phyloP scores from a whole-genome alignment of 768 basidiomycete species.

The Amanita thiersii region DNA sequence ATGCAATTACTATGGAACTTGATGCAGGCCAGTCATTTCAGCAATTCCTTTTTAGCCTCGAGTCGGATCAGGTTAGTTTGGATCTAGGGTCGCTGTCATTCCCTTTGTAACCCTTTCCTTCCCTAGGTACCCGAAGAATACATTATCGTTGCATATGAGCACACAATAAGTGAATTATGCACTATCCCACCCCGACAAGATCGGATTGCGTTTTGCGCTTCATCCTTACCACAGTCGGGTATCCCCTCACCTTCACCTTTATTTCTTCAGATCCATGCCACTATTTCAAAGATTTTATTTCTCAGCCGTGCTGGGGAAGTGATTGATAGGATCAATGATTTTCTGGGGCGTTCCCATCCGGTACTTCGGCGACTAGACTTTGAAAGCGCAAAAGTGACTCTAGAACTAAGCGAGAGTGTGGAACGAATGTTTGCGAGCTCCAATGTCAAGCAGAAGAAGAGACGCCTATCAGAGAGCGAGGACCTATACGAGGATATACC shows the following conservation, averaged over 20 bases:
- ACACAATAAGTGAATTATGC: conserved; percentile 3
- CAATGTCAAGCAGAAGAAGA: not conserved
- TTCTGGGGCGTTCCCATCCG: conserved; percentile 2
- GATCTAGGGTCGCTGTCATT: not conserved
- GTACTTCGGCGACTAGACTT: conserved; percentile 3
- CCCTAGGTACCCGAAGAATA: conserved; percentile 3
- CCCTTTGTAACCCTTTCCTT: not conserved
- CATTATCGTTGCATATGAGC: conserved; percentile 4
- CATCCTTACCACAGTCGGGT: not conserved
- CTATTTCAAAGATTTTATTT: not conserved
- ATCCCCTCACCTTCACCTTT: not conserved
- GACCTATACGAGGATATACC: too few relatives aligned
- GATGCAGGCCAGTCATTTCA: conserved; percentile 6
- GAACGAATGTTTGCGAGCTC: conserved; percentile 6
- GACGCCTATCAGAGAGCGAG: not conserved
- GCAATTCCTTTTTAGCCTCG: conserved; percentile 5
- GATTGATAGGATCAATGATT: conserved; percentile 8
- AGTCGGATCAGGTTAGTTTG: not conserved
- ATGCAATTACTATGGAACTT: conserved; percentile 6
- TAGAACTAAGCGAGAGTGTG: conserved; percentile 7
- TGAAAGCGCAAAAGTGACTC: conserved; percentile 4
- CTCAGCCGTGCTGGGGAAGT: conserved; percentile 1
- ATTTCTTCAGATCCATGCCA: conserved; percentile 4
- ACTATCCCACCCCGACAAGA: conserved; percentile 2
- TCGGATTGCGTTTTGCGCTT: not conserved